Base-by-base conservation (phyloP, 768 basidiomycete species). In the Lactarius trivialis region DNA sequence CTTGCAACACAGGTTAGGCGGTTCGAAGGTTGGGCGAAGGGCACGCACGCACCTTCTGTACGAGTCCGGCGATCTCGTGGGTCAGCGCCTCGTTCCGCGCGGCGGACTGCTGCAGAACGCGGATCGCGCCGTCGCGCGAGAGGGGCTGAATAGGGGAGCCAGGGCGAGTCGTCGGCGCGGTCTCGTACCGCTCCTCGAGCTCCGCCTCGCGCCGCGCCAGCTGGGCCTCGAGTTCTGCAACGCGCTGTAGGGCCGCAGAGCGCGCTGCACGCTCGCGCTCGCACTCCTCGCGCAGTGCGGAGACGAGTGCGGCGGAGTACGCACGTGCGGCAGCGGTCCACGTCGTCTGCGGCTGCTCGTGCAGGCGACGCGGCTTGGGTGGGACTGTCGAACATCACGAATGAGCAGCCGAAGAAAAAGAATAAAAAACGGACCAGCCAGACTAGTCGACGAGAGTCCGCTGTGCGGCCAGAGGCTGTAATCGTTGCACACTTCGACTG, bases 201-300 rank as follows among this genome's bases (percentile, higher is more conserved):
- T 85, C 81, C 0, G 78, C 78, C 50, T 86, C 85, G n/a, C 83
- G 75, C 6, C 79, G 77, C 0, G 83, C 81, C 5, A 87, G 69
- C 69, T 79, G 78, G 0, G 84, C 83, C 60, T 81, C 77, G 2
- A 87, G 74, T 19, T 73, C 71, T 5, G 76, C 69, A 26, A 82
- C 76, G 53, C 77, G 76, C 0, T 71, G 67, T 53, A 80, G 78
- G 0, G 77, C 74, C 3, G 74, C 71, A 19, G 76, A 71, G 9
- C 72, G 73, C 0, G 76, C 76, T 45, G 67, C 66, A 3, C 77
- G 76, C 67, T 84, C 83, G 0, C 72, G 58, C 30, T 79, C 78
- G 34, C 80, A 75, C 65, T 82, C 76, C 21, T 60, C 70, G 32
- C 78, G 74, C 17, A 84, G 69, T 2, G 73, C 68, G 2, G 74